Evolutionary conservation across 768 basidiomycete genomes (phyloP).

Genomic region (Calocera viscosa): DNA sequence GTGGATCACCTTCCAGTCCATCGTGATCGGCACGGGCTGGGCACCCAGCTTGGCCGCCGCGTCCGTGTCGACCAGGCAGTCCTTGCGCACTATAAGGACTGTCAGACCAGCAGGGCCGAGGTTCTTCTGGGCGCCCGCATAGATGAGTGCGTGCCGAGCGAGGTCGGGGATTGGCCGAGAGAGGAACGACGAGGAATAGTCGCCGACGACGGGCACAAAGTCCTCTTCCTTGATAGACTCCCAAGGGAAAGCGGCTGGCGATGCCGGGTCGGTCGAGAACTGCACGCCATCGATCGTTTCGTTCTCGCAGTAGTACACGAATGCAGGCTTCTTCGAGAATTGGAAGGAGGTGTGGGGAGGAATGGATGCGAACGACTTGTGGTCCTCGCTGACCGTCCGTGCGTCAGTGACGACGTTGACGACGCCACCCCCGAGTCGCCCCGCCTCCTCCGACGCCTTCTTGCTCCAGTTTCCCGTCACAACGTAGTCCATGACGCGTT

Average conservation of each 20-base stretch:
- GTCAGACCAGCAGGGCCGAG: slow-evolving; percentile 88
- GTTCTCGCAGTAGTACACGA: slow-evolving; percentile 98
- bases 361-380: slow-evolving; percentile 64
- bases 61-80: slow-evolving; percentile 83
- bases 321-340: slow-evolving; percentile 69
- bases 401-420: slow-evolving; percentile 65
- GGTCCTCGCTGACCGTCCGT: slow-evolving; percentile 46
- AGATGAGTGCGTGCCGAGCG: slow-evolving; percentile 84
- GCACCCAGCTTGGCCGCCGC: slow-evolving; percentile 62
- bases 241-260: slow-evolving; percentile 68
- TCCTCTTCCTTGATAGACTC: slow-evolving; percentile 44
- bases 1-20: slow-evolving; percentile 73
- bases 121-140: slow-evolving; percentile 97
- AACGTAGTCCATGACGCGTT: slow-evolving; percentile 70
- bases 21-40: slow-evolving; percentile 57
- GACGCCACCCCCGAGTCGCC: slow-evolving; percentile 46
- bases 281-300: slow-evolving; percentile 95
- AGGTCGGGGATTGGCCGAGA: slow-evolving; percentile 80
- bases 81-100: slow-evolving; percentile 86
- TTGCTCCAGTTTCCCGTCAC: slow-evolving; percentile 88
- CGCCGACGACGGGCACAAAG: slow-evolving; percentile 70
- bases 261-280: slow-evolving; percentile 49
- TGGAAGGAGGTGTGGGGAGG: slow-evolving; percentile 59
- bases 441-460: slow-evolving; percentile 74
- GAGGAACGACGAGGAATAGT: slow-evolving; percentile 96